Base-by-base conservation (phyloP, 805 yeast species). In the Cyberlindnera samutprakarnensis region DNA sequence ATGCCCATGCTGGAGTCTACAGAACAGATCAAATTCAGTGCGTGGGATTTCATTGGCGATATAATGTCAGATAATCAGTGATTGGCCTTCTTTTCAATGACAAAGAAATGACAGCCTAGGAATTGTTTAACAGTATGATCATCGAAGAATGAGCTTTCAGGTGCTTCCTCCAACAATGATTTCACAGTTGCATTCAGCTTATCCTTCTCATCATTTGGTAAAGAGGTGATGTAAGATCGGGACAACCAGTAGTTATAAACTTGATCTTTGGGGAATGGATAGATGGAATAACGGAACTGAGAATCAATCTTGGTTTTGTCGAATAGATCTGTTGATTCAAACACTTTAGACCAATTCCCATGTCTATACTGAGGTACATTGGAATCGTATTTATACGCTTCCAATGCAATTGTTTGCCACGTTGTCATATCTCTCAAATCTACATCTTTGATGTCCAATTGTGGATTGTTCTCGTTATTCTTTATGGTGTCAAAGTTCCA, bases 341-440 rank as follows among this genome's bases (percentile, higher is more conserved):
- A 59, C 1, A 59, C 56, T 3, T 53, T 27, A 34, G 60, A 58
- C 82, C 82, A 75, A 10, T 43, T 40, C 12, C 59, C 64, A 18
- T 52, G 61, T 27, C 77, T 60, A 42, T 72, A 75, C 51, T 75
- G 81, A 6, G 83, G 82, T 18, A 75, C 77, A 3, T 49, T 50
- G 5, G 24, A 39, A 38, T 70, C 78, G 36, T 44, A 54, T 4
- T n/a, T 17, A 24, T 46, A 45, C 3, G 47, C 54, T 14, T 30
- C 20, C 2, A 23, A n/a, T 3, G 49, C 44, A 14, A 42, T 31
- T 4, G 32, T 18, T 4, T 37, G 38, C 49, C 47, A 46, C 1
- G 41, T 38, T 9, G 29, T 20, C 14, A 35, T 30, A 10, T 23
- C 22, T 5, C 27, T 22, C 5, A 34, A n/a, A 8, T 37, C 43